Evolutionary conservation across 495 filamentous ascomycete species (phyloP).

Genomic region (Thozetella sp.): DNA sequence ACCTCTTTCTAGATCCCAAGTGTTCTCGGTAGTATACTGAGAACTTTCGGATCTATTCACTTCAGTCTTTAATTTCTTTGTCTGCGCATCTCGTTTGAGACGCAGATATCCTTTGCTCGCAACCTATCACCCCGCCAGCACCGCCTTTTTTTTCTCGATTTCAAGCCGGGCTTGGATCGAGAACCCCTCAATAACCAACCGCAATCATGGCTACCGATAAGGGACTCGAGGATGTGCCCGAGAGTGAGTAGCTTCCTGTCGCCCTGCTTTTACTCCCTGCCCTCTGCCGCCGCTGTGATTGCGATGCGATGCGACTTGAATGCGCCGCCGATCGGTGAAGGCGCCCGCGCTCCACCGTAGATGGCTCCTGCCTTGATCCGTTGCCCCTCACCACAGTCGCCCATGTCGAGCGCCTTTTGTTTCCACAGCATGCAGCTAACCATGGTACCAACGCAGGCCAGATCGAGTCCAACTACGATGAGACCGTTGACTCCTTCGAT

Average conservation of each 20-base stretch:
- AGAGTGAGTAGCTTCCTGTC: slow-evolving; percentile 61
- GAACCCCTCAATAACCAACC: slow-evolving; percentile 48
- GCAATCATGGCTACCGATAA: slow-evolving; percentile 97
- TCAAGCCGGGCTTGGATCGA: slow-evolving; percentile 73
- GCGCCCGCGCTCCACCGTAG: not conserved
- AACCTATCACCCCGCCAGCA: slow-evolving; percentile 44
- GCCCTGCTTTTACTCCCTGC: not conserved
- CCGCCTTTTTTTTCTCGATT: slow-evolving; percentile 50
- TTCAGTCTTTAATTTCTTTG: slow-evolving; percentile 32
- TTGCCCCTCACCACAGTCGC: not conserved
- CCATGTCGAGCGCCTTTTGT: slow-evolving; percentile 1
- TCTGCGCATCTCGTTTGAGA: slow-evolving; percentile 34
- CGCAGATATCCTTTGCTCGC: not conserved
- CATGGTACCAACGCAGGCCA: slow-evolving; percentile 61
- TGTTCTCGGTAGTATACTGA: slow-evolving; percentile 42
- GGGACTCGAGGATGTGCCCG: slow-evolving; percentile 94
- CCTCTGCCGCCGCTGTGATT: not conserved
- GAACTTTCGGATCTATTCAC: slow-evolving; percentile 41
- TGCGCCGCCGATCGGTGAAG: not conserved
- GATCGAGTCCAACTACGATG: slow-evolving; percentile 99
- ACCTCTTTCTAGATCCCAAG: slow-evolving; percentile 30
- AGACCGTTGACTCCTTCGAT: slow-evolving; percentile 98
- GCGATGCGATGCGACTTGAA: not conserved
- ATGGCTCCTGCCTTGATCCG: not conserved
- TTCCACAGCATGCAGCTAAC: not conserved